Evolutionary conservation across 192 early-diverging fungal species (phyloP), one percentile per base, ranked within the genome.

Genomic region (Backusella mclennaniae): DNA sequence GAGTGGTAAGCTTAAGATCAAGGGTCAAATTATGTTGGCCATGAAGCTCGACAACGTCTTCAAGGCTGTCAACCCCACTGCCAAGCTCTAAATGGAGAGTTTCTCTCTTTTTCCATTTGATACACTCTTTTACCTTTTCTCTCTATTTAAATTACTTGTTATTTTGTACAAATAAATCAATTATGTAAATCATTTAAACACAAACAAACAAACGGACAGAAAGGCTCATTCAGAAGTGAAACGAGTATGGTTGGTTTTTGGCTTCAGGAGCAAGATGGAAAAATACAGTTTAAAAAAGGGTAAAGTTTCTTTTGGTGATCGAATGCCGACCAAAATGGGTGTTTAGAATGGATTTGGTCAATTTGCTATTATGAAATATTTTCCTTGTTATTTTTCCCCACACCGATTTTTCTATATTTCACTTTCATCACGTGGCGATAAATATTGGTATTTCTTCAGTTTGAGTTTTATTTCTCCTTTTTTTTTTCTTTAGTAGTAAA

Each of bases 1-100:
- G 95, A 79, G 87, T 42, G 95, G 97, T 68, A 98, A 98, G 85
- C 89, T 95, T 78, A 98, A 98, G 85, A 82, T 89, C 63, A 93
- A 91, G 84, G 93, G 93, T 76, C 88, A 92, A 76, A 83, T 93
- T 68, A 92, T 91, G 88, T 81, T 94, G 76, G 91, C 92, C 53
- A 91, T 89, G 73, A 93, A 93, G 81, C 85, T 94, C 19, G 89
- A 93, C 77, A 74, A 78, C 38, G 89, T 94, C 44, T 87, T 94
- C 71, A 90, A 92, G 82, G 80, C 82, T 73, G 81, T 82, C 66
- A 76, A 69, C 38, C 67, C 67, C 68, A 69, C 67, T 49, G 87
- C 90, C 74, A 93, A 91, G 84, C 82, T 91, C 44, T 91, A 89
- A 83, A 85, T 66, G 71, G 29, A 33, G 31, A 4, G 42, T 44